phyloP scores from a whole-genome alignment of 148 eudicot species.

The Cornus suecica region DNA sequence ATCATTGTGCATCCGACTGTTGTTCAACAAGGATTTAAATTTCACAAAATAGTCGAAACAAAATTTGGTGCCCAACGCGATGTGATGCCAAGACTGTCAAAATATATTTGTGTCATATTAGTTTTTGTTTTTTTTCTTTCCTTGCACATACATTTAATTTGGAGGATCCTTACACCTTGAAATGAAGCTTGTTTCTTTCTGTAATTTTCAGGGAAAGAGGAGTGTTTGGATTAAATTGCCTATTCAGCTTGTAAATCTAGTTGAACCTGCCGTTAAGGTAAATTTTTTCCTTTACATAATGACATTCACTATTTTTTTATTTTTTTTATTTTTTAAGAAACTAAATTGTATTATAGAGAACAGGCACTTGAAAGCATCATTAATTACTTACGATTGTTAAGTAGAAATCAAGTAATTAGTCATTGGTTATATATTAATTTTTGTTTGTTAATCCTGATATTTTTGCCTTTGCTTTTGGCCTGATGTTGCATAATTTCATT shows the following conservation, averaged over 20 bases:
- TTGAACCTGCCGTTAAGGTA: slow-evolving; percentile 49
- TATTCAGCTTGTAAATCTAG: slow-evolving; percentile 54
- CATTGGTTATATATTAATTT: no score
- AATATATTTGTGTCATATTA: no score
- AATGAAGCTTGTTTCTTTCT: neutral
- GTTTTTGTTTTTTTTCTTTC: no score
- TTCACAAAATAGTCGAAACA: neutral
- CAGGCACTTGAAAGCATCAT: no score
- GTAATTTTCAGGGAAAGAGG: slow-evolving; percentile 54
- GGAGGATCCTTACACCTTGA: neutral
- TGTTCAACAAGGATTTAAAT: neutral
- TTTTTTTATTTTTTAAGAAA: neutral
- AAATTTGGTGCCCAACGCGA: neutral
- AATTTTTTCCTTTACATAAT: no score
- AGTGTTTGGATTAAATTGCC: slow-evolving; percentile 71
- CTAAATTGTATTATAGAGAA: no score
- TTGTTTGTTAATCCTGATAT: neutral
- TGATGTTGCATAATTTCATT: neutral
- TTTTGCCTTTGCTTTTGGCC: neutral
- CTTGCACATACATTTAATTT: neutral
- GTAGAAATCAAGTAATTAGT: neutral
- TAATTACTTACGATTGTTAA: neutral
- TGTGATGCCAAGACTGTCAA: neutral
- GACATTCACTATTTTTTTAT: neutral
- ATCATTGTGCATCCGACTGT: neutral